Conservation (phyloP, 2,329 filamentous ascomycete genomes). For the Sporothrix euskadiensis region DNA sequence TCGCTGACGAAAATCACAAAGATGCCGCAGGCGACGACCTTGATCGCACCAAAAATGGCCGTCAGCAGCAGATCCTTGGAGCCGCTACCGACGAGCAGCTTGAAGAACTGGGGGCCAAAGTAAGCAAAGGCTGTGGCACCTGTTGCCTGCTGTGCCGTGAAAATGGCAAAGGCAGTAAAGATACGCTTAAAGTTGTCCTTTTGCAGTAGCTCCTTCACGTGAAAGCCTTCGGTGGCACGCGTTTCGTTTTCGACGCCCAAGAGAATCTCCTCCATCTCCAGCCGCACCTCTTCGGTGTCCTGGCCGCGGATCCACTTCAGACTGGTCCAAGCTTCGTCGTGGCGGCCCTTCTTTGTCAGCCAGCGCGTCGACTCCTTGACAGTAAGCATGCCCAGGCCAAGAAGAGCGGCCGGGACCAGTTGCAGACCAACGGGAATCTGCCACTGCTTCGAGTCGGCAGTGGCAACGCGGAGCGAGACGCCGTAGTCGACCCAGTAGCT, state of each 20-base stretch:
- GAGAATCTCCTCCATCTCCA: constrained; percentile 54
- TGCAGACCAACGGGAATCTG: constrained; percentile 40
- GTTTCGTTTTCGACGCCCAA: constrained; percentile 49
- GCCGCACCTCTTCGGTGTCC: neutral
- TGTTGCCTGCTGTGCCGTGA: constrained; percentile 55
- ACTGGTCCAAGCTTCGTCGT: constrained; percentile 64
- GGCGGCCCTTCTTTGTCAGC: constrained; percentile 71
- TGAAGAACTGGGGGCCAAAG: constrained; percentile 58
- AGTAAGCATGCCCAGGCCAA: constrained; percentile 62
- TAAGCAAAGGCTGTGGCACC: constrained; percentile 57
- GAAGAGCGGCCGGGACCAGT: constrained; percentile 64
- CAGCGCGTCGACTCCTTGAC: constrained; percentile 75
- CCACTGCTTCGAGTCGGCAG: constrained; percentile 4
- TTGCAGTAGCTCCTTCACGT: constrained; percentile 47
- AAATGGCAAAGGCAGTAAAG: constrained; percentile 48
- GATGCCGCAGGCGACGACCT: constrained; percentile 51
- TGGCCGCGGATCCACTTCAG: constrained; percentile 64
- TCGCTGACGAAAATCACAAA: constrained; percentile 58
- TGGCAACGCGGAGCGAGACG: neutral
- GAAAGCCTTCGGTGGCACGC: constrained; percentile 47
- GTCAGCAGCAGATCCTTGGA: constrained; percentile 51
- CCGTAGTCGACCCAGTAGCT: constrained; percentile 35
- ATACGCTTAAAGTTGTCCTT: constrained; percentile 48
- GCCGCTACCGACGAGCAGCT: constrained; percentile 49
- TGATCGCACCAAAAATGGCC: constrained; percentile 55